Percentiles rank a stretch among this genome's conserved stretches.
Conservation (phyloP, 345 rosid genomes). For the Leavenworthia alabamica region DNA sequence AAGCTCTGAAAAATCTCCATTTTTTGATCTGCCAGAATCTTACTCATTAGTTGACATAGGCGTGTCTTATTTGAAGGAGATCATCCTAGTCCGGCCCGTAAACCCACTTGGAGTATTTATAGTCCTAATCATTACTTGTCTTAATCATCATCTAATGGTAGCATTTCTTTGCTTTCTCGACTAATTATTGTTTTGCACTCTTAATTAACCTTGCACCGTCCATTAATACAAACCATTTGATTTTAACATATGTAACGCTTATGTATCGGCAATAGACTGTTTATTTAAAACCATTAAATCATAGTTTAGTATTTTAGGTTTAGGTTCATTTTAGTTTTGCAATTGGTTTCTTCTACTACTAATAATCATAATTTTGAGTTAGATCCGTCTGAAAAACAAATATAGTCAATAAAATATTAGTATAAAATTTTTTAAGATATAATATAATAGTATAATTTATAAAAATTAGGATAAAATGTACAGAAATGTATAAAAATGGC, state of each 20-base stretch:
- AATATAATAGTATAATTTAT: too few relatives aligned
- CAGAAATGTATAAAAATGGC: too few relatives aligned
- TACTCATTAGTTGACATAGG: background rate
- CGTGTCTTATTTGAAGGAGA: constrained; percentile 14
- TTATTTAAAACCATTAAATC: background rate
- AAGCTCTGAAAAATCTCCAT: too few relatives aligned
- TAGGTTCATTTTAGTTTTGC: background rate
- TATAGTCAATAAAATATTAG: too few relatives aligned
- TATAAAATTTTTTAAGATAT: too few relatives aligned
- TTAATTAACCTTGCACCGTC: constrained; percentile 27
- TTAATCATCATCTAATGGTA: constrained; percentile 24
- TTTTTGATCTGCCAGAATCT: too few relatives aligned
- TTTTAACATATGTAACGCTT: background rate
- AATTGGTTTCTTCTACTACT: background rate
- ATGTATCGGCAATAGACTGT: too few relatives aligned
- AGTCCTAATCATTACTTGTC: constrained; percentile 24
- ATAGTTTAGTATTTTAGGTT: background rate
- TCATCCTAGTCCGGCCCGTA: constrained; percentile 29
- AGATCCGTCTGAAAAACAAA: background rate
- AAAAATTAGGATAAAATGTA: too few relatives aligned
- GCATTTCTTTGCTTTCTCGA: background rate
- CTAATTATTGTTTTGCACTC: constrained; percentile 7
- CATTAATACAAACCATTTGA: background rate
- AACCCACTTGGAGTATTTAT: constrained; percentile 24
- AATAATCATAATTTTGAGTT: background rate